phyloP scores from a whole-genome alignment of 164 flowering plant genomes.

The Echeveria elegans region DNA sequence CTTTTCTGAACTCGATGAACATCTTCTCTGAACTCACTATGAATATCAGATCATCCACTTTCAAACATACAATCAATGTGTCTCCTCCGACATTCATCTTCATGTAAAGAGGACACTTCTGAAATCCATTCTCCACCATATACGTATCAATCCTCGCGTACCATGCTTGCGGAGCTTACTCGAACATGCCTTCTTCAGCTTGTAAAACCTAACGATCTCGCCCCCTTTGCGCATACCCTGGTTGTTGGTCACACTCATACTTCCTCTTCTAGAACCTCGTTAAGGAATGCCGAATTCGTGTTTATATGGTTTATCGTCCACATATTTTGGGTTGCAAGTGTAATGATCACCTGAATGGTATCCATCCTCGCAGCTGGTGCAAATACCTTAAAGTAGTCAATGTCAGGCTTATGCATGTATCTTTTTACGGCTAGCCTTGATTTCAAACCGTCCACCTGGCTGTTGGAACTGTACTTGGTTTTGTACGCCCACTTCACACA shows the following conservation, averaged over 20 bases:
- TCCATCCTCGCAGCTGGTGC: background rate
- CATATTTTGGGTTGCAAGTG: background rate
- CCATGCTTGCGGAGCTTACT: background rate
- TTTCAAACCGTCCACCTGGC: background rate
- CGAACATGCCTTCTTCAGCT: background rate
- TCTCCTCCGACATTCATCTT: background rate
- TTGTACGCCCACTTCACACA: background rate
- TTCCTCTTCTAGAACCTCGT: background rate
- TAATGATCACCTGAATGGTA: background rate
- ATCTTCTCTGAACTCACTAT: background rate
- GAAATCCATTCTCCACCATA: background rate
- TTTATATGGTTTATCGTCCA: background rate
- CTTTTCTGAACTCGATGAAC: background rate
- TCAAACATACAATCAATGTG: background rate
- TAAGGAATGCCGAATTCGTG: background rate
- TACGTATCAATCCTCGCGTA: background rate
- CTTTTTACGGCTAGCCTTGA: background rate
- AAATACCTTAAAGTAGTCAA: background rate
- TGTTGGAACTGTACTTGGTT: background rate
- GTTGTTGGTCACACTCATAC: background rate
- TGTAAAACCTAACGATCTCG: background rate
- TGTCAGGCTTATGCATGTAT: background rate
- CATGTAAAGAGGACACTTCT: background rate
- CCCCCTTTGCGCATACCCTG: background rate
- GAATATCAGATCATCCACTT: background rate